These are phyloP conservation scores for Chaetomium sp. DNA, from an alignment of 2,329 filamentous ascomycete species.

Conservation along the genomic window DNA sequence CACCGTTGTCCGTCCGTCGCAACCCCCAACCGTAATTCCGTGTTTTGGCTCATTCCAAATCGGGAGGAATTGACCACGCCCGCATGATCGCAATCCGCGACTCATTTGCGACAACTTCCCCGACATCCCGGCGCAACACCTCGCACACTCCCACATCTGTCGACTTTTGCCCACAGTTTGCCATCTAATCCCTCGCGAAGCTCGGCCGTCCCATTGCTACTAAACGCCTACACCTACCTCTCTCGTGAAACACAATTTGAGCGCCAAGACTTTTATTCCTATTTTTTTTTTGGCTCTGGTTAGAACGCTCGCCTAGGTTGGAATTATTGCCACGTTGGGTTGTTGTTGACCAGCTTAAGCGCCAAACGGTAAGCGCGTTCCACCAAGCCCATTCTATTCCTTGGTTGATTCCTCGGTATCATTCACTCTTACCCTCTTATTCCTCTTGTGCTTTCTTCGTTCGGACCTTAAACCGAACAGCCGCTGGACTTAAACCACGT, in stretches of 20 bases:
- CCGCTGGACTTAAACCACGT: too few species aligned
- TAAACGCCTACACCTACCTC: background rate
- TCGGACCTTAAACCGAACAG: background rate
- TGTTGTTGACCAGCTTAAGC: background rate
- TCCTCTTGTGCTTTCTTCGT: background rate
- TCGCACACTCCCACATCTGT: background rate
- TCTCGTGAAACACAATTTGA: background rate
- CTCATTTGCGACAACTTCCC: background rate
- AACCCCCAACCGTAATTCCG: background rate
- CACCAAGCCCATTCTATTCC: background rate
- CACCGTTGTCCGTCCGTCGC: too few species aligned
- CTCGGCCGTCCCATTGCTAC: too few species aligned
- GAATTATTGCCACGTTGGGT: slow-evolving; percentile 12
- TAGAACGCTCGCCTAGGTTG: background rate
- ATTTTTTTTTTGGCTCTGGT: too few species aligned
- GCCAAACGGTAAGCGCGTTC: slow-evolving; percentile 8
- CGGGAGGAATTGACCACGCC: background rate
- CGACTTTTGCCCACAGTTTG: background rate
- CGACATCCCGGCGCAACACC: background rate
- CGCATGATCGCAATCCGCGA: background rate
- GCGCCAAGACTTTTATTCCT: slow-evolving; percentile 9
- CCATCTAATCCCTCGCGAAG: background rate
- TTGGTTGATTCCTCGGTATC: background rate
- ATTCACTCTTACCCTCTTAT: background rate
- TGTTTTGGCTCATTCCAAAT: slow-evolving; percentile 3